These are phyloP conservation scores for Rhipidocladum racemiflorum DNA, from an alignment of 176 grass and related monocot genomes.

Conservation along the genomic window DNA sequence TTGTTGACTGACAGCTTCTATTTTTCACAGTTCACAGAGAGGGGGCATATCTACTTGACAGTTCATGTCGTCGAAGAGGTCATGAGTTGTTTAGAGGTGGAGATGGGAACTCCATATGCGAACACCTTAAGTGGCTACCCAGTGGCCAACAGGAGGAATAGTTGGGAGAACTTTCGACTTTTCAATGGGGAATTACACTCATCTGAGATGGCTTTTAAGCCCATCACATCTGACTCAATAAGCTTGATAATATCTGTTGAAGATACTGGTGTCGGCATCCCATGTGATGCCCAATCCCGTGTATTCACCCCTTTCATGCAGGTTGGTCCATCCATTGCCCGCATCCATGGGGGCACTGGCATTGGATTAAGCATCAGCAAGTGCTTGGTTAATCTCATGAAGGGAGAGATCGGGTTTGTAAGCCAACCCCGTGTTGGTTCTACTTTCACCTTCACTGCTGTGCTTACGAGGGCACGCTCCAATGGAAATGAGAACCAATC, in stretches of 20 bases:
- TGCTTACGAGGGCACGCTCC: slow-evolving; percentile 39
- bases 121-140: slow-evolving; percentile 75
- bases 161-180: slow-evolving; percentile 70
- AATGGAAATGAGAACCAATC: slow-evolving; percentile 51
- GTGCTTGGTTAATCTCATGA: slow-evolving; percentile 93
- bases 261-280: slow-evolving; percentile 93
- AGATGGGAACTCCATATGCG: slow-evolving; percentile 42
- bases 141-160: slow-evolving; percentile 55
- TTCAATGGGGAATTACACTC: slow-evolving; percentile 46
- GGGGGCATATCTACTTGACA: slow-evolving; percentile 92
- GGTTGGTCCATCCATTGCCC: slow-evolving; percentile 80
- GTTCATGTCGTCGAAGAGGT: slow-evolving; percentile 86
- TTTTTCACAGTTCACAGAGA: slow-evolving; percentile 82
- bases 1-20: slow-evolving; percentile 30
- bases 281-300: slow-evolving; percentile 74
- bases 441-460: slow-evolving; percentile 87
- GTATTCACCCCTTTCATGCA: slow-evolving; percentile 98
- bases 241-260: slow-evolving; percentile 92
- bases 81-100: slow-evolving; percentile 45
- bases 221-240: slow-evolving; percentile 59
- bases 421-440: slow-evolving; percentile 72
- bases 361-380: slow-evolving; percentile 99
- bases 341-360: slow-evolving; percentile 95
- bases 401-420: slow-evolving; percentile 91
- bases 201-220: slow-evolving; percentile 46